Base-by-base conservation (phyloP, 2,329 filamentous ascomycete species). In the Fusarium hainanense region DNA sequence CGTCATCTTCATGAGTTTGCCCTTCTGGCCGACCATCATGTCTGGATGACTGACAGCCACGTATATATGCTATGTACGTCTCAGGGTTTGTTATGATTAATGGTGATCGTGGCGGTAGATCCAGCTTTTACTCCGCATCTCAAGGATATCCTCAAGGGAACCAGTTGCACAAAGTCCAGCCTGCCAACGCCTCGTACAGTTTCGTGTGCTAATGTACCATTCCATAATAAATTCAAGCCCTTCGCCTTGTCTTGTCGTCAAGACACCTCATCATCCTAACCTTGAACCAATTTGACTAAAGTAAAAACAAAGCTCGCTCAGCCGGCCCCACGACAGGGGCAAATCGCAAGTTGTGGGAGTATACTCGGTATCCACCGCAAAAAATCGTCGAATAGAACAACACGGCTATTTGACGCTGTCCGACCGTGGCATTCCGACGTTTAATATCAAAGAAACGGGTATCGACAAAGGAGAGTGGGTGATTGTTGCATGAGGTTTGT, bases 131-230 rank as follows among this genome's bases (percentile, higher is more conserved):
- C 50, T 52, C 46, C 49, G 54, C 63, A 63, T 60, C 61, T 59
- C 63, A 21, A 41, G 48, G 52, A 58, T 58, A 58, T 63, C 56
- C 57, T 66, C 64, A 42, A 46, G 61, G 37, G 59, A 44, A 63
- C 41, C 63, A 66, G 44, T 64, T 51, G 55, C 61, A 64, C 47
- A 66, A 72, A 41, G 54, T 54, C 54, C 23, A 72, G 70, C 54
- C 69, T 43, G 46, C 48, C 51, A 77, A 76, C 72, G 73, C 72
- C 74, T 68, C 66, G 66, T 73, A 76, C 67, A 76, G 63, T 62
- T 64, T 73, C 72, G 68, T 73, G 59, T 74, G 64, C 63, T 66
- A 65, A 70, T 75, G 66, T 75, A 73, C 63, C 62, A 67, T 70
- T 66, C 32, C 58, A 65, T 54, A 65, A 64, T 52, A 63, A 68